Conservation (phyloP, 176 grass and related monocot species). For the Carex parvula region DNA sequence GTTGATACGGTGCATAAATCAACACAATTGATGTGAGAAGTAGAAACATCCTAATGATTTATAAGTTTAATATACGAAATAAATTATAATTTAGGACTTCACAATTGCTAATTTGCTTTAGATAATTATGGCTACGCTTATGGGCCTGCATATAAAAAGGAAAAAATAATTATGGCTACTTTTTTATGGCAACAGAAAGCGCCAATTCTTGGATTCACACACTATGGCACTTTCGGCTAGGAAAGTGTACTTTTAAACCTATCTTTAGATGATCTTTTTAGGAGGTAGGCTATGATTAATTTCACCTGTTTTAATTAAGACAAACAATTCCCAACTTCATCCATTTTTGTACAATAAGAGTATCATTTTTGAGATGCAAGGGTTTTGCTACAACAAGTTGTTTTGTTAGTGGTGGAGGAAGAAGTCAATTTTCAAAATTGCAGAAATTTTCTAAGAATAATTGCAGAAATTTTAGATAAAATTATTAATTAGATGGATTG, state of each 20-base stretch:
- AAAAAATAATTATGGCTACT: conserved; percentile 11
- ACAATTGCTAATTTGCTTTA: background rate
- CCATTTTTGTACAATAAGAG: background rate
- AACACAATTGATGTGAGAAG: conserved; percentile 14
- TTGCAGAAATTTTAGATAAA: too few species aligned
- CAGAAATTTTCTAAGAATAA: too few species aligned
- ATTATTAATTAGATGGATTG: too few species aligned
- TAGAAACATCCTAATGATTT: conserved; percentile 5
- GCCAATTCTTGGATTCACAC: conserved; percentile 29
- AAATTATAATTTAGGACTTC: conserved; percentile 6
- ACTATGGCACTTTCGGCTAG: conserved; percentile 9
- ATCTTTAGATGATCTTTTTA: conserved; percentile 1
- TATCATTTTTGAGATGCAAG: background rate
- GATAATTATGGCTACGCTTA: background rate
- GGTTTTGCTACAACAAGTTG: background rate
- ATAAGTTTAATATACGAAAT: background rate
- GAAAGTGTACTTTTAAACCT: background rate
- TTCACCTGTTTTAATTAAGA: background rate
- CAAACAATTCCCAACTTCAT: background rate
- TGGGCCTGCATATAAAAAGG: background rate
- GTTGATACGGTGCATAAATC: conserved; percentile 24
- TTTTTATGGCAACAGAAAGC: background rate
- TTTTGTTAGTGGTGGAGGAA: background rate
- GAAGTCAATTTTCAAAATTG: background rate
- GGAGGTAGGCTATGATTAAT: background rate